Base-by-base conservation (phyloP, 345 rosid genomes). In the Lepidium sativum region DNA sequence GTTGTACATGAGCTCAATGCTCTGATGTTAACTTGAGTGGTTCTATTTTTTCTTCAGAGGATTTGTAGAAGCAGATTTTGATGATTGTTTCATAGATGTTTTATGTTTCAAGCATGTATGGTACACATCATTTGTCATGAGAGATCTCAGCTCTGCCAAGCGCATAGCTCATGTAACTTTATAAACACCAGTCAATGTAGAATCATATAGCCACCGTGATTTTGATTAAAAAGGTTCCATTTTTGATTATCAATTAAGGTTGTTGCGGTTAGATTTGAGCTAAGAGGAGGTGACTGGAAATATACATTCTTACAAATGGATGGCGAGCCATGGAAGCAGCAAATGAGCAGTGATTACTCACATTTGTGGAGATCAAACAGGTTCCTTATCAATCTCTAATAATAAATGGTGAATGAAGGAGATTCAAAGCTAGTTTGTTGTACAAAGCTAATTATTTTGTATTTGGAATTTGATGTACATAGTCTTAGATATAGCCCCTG, bases 321-420 rank as follows among this genome's bases (percentile, higher is more conserved):
- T 48, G 99, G 99, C 0, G 98, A 95, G 75, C 98, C 98, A 9
- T 88, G 99, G 97, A 95, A 85, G 58, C 99, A 95, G 61, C 92
- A 84, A 0, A 63, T 91, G 81, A 83, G 64, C 81, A 62, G 56
- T n/a, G 94, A 91, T 8, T 75, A 78, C 39, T 91, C 98, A 83
- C 96, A 1, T 77, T 85, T 60, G 83, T 91, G 43, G 96, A 88
- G 73, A 95, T 95, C 5, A 84, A 79, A 69, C 84, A 88, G 59
- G 87, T 86, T 42, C 96, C 96, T 16, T 74, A 33, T 62, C 91
- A 80, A 29, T 95, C 96, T 17, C 50, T 79, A 8, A 81, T 91
- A 96, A 67, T 88, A 57, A 80, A 60, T n/a, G 86, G 85, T 39
- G 95, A 77, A 0, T 73, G 63, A 73, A 5, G 6, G 38, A 15